These are phyloP conservation scores for Saccharomycopsis malanga DNA, from an alignment of 805 yeast species.

Conservation along the genomic window DNA sequence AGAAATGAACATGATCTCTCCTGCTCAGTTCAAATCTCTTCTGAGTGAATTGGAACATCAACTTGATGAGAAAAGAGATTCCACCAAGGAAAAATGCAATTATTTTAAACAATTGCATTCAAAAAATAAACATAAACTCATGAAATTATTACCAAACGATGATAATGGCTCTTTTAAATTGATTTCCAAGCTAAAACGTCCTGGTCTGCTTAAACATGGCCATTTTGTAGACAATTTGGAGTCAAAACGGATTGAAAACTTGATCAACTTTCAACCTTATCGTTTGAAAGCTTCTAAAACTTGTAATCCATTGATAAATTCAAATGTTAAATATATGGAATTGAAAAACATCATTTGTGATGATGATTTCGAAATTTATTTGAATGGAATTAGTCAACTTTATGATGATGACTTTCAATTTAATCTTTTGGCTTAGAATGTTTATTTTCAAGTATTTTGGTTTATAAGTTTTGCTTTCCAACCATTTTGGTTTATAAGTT, in stretches of 20 bases:
- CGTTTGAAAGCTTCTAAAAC: constrained; percentile 2
- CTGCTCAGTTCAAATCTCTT: not conserved
- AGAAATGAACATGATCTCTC: constrained; percentile 4
- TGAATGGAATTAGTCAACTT: not conserved
- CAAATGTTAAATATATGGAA: not conserved
- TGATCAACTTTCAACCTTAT: not conserved
- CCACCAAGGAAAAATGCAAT: constrained; percentile 4
- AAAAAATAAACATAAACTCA: not conserved
- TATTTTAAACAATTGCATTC: not conserved
- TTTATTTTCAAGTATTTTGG: too few species aligned
- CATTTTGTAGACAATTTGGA: constrained; percentile 17
- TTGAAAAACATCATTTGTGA: constrained; percentile 7
- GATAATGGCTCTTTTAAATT: not conserved
- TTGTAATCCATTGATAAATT: too few species aligned
- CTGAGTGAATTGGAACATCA: not conserved
- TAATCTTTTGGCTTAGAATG: too few species aligned
- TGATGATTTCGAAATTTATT: constrained; percentile 9
- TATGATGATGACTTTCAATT: not conserved
- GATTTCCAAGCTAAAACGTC: not conserved
- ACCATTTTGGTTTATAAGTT: too few species aligned
- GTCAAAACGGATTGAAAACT: not conserved
- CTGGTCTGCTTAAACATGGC: constrained; percentile 10
- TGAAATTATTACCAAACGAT: not conserved
- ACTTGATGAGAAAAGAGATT: not conserved
- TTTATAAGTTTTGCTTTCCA: too few species aligned